A percentile compares a stretch with the other conserved stretches of the same genome.
phyloP scores from a whole-genome alignment of 2,329 filamentous ascomycete genomes.

The Coniochaeta pulveracea region DNA sequence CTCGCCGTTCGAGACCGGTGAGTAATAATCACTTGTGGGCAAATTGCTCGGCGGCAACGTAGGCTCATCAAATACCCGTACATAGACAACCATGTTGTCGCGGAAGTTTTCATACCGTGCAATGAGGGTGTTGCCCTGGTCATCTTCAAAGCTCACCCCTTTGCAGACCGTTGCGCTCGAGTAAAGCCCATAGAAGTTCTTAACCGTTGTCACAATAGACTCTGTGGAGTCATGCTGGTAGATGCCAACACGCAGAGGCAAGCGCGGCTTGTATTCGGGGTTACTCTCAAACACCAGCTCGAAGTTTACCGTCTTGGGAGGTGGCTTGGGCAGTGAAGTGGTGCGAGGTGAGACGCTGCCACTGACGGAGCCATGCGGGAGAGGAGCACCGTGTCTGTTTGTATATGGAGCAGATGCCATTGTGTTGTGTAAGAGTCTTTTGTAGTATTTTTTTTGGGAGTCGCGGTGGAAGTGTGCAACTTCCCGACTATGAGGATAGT shows the following conservation, averaged over 20 bases:
- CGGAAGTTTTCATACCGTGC: constrained; percentile 92
- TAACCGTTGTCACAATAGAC: constrained; percentile 94
- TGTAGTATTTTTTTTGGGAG: constrained; percentile 10
- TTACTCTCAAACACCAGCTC: constrained; percentile 60
- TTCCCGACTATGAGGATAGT: too few relatives aligned
- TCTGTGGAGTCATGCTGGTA: constrained; percentile 94
- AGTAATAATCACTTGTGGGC: constrained; percentile 40
- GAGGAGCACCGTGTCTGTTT: constrained; percentile 17
- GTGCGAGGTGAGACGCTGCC: constrained; percentile 31
- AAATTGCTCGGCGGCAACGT: constrained; percentile 31
- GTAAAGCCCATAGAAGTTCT: constrained; percentile 97
- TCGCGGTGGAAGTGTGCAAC: too few relatives aligned
- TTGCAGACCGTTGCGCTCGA: constrained; percentile 57
- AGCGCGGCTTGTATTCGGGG: constrained; percentile 58
- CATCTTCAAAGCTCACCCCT: constrained; percentile 92
- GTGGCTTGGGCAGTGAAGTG: constrained; percentile 23
- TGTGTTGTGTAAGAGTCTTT: constrained; percentile 12
- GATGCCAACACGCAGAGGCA: constrained; percentile 83
- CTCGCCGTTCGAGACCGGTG: constrained; percentile 45
- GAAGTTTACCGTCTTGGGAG: constrained; percentile 68
- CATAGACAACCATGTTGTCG: constrained; percentile 87
- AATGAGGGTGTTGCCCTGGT: constrained; percentile 80
- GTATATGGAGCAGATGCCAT: constrained; percentile 38
- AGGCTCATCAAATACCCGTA: constrained; percentile 64
- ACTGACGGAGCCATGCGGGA: constrained; percentile 18